These are phyloP conservation scores for Bisporella sp. DNA, from an alignment of 2,329 filamentous ascomycete genomes.

Conservation along the genomic window DNA sequence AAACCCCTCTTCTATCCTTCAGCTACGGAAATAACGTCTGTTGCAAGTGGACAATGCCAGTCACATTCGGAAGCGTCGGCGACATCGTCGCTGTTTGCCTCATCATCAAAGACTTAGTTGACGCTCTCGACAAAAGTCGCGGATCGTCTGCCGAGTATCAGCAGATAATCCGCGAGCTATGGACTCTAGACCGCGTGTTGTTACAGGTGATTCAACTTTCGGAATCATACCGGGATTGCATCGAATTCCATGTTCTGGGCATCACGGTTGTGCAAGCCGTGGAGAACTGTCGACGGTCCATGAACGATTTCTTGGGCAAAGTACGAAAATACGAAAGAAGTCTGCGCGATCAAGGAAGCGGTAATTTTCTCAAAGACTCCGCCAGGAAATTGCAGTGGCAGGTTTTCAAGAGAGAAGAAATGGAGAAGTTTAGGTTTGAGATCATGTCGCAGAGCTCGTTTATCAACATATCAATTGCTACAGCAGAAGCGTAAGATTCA, in stretches of 20 bases:
- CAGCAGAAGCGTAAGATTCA: too few species aligned
- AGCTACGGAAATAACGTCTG: too few species aligned
- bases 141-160: conserved; percentile 18
- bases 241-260: background rate
- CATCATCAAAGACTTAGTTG: conserved; percentile 6
- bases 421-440: too few species aligned
- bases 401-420: too few species aligned
- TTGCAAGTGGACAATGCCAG: background rate
- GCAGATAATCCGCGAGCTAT: conserved; percentile 18
- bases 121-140: background rate
- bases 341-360: background rate
- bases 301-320: background rate
- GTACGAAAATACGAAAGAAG: background rate
- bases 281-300: background rate
- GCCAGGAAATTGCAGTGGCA: too few species aligned
- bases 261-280: background rate
- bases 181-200: conserved; percentile 6
- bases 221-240: background rate
- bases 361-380: background rate
- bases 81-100: conserved; percentile 12
- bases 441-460: too few species aligned
- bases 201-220: conserved; percentile 1
- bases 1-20: too few species aligned
- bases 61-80: conserved; percentile 1
- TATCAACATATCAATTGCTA: too few species aligned